Base-by-base conservation (phyloP, 2,329 filamentous ascomycete genomes). In the Seiridium cupressi region DNA sequence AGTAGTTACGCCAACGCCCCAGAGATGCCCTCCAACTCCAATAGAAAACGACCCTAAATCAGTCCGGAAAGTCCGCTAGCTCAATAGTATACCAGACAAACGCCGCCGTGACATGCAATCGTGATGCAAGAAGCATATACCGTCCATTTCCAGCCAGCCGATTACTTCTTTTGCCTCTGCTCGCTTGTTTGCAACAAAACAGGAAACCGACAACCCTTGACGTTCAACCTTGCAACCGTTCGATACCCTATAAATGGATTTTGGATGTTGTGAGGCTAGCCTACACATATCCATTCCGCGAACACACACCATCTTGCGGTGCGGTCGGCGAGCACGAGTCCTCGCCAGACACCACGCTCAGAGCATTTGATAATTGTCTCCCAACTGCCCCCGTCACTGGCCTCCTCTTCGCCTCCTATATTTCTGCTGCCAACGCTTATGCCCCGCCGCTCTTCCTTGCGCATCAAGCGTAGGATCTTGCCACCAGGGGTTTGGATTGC, bases 401-500 rank as follows among this genome's bases (percentile, higher is more conserved):
- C 72, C 36, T 86, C 86, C 57, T 89, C 89, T 2, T 82, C 81
- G 3, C 71, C 73, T 32, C 66, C 73, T 49, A 63, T 64, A 62
- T 60, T 69, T 46, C 68, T 67, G 38, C 73, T 75, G 58, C 77
- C 77, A 55, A 73, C 74, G 51, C 78, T 80, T 32, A 79, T 78
- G 51, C 78, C 81, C 35, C 81, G 84, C 68, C 84, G 81, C 64
- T 92, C 89, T 68, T 88, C 91, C 79, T 94, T 94, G 67, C 91
- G 83, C 81, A 92, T 92, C 70, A 96, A 81, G 57, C 95, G 83
- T 61, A 98, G 84, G 66, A 99, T 98, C 79, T 98, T 98, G 62
- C 96, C 95, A 36, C 89, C 91, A 0, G 95, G 95, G 5, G 91
- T 92, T 76, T 99, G 95, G 59, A 99, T 94, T 0, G 95, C 95